Conservation (phyloP, 352 stramenopile species). For the Phytophthora sp. region DNA sequence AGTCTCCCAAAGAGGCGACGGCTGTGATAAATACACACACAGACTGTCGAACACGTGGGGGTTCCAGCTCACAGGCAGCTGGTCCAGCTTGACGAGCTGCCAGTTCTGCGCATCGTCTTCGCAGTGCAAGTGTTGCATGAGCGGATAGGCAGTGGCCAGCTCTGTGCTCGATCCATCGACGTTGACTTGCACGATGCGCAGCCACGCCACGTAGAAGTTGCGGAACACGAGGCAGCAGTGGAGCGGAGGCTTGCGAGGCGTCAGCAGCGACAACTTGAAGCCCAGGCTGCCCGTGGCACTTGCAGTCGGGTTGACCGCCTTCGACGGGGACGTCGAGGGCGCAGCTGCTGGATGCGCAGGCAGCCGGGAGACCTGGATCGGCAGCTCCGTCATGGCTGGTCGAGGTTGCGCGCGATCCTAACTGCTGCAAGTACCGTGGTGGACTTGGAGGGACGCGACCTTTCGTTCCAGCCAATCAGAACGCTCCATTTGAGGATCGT, state of each 20-base stretch:
- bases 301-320: conserved; percentile 5
- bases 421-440: conserved; percentile 4
- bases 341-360: neutral
- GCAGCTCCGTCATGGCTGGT: conserved; percentile 27
- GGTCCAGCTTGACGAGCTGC: conserved; percentile 62
- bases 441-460: conserved; percentile 23
- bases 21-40: conserved; percentile 64
- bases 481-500: conserved; percentile 6
- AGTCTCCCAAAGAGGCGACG: conserved; percentile 60
- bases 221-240: conserved; percentile 56
- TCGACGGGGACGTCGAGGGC: neutral
- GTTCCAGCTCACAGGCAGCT: conserved; percentile 47
- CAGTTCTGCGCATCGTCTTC: conserved; percentile 79
- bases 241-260: conserved; percentile 6
- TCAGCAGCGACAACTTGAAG: conserved; percentile 52
- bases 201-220: conserved; percentile 70
- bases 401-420: neutral
- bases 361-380: conserved; percentile 28
- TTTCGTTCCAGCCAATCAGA: conserved; percentile 32
- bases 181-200: conserved; percentile 62
- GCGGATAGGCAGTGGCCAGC: conserved; percentile 41
- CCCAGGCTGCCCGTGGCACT: conserved; percentile 36
- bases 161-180: conserved; percentile 45
- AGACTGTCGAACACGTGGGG: conserved; percentile 44
- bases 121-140: conserved; percentile 66